Conservation (phyloP, 208 protist species). For the Trypanosoma rangeli region DNA sequence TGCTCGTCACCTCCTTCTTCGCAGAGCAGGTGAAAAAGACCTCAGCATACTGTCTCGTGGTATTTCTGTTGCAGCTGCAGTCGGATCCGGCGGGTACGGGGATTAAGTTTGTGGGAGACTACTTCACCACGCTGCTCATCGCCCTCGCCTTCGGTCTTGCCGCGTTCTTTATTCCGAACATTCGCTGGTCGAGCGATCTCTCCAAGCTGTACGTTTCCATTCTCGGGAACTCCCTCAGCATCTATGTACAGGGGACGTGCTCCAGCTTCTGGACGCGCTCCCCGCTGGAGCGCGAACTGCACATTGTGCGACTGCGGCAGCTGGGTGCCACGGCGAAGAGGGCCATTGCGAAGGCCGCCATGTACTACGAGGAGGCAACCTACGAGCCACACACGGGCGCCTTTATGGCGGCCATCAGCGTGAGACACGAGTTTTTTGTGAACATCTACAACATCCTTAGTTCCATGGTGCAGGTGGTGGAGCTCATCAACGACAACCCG, state of each 20-base stretch:
- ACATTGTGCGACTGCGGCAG: constrained; percentile 83
- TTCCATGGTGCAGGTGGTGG: constrained; percentile 79
- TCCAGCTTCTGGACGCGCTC: constrained; percentile 81
- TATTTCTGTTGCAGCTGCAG: constrained; percentile 84
- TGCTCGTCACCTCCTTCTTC: constrained; percentile 74
- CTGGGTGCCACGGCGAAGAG: constrained; percentile 70
- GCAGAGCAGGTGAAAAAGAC: constrained; percentile 89
- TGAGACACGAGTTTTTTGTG: constrained; percentile 73
- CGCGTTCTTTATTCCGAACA: constrained; percentile 83
- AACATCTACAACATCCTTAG: constrained; percentile 77
- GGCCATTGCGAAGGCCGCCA: constrained; percentile 65
- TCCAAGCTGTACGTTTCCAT: constrained; percentile 74
- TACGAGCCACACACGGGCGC: constrained; percentile 84
- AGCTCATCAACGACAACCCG: constrained; percentile 72
- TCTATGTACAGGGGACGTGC: constrained; percentile 81
- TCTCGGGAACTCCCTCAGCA: constrained; percentile 82
- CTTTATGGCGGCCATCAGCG: constrained; percentile 57
- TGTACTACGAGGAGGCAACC: constrained; percentile 62
- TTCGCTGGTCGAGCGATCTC: constrained; percentile 86
- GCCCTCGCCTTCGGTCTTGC: constrained; percentile 70
- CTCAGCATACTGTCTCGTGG: constrained; percentile 77
- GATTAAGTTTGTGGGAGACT: constrained; percentile 66
- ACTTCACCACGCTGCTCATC: constrained; percentile 76
- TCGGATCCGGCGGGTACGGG: constrained; percentile 47
- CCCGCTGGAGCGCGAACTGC: constrained; percentile 82